Evolutionary conservation across 1,139 yeast genomes (phyloP), one percentile per base, ranked within the genome.

Genomic region (Spathaspora jeffriesii): DNA sequence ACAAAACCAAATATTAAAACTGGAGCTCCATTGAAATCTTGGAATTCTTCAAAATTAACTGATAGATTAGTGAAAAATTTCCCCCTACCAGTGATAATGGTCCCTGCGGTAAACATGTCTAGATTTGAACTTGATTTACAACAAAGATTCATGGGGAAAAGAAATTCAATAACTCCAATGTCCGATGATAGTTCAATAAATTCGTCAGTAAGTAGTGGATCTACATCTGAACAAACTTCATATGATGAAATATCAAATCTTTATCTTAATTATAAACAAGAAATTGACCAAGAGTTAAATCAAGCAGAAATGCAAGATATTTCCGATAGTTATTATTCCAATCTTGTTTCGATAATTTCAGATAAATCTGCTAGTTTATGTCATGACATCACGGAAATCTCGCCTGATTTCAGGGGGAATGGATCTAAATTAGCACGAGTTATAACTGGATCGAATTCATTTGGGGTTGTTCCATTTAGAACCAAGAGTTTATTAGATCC

Each of bases 31-130:
- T 66, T 82, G 18, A 71, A 78, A 45, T 76, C 85, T 9, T 83
- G 89, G 88, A 69, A 69, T 28, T 80, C 88, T 2, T 79, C 82
- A 14, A 74, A 81, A 52, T 62, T 87, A 42, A 78, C 84, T 25
- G 92, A 86, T 60, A 67, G 85, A 45, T 66, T 86, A 45, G 85
- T 84, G 31, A 81, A 79, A 51, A 73, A 76, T 51, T 84, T 78
- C 56, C 85, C 88, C 1, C 71, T 85, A n/a, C 93, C 95, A 0
- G 78, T 84, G 6, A 73, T 85, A 25, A 76, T 85, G 30, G 85
- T 82, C 0, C 91, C 93, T 0, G 84, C 88, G 1, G 70, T 74
- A 53, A 83, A 85, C 53, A 77, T 85, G 82, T 71, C 66, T 47
- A 59, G 67, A 15, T 84, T 82, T 62, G 90, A 85, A 59, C 50